Percentiles rank a stretch among this genome's conserved stretches.
Evolutionary conservation across 1,139 yeast genomes (phyloP).

Genomic region (Debaryomyces nepalensis): DNA sequence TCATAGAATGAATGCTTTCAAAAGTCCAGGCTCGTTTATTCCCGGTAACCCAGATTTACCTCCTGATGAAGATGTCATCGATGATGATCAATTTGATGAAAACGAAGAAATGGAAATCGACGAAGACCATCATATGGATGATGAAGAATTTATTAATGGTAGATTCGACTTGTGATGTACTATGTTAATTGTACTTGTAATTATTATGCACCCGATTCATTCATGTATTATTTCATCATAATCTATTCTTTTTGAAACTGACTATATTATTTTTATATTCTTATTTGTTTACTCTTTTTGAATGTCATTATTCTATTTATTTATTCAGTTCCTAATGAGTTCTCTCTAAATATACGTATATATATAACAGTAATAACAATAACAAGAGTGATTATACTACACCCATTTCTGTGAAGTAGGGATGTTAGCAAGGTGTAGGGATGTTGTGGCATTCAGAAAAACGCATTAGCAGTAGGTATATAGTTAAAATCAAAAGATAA

Average conservation of each 20-base stretch:
- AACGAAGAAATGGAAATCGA: conserved; percentile 57
- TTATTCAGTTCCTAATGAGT: conserved; percentile 12
- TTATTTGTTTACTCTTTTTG: conserved; percentile 9
- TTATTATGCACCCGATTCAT: conserved; percentile 3
- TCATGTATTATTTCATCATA: conserved; percentile 11
- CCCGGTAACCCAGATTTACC: conserved; percentile 81
- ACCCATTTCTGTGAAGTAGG: too few relatives aligned
- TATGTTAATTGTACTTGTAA: background rate
- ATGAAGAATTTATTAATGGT: conserved; percentile 86
- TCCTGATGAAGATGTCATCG: conserved; percentile 82
- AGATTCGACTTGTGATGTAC: conserved; percentile 70
- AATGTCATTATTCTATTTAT: conserved; percentile 10
- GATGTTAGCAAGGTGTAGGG: too few relatives aligned
- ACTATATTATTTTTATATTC: conserved; percentile 2
- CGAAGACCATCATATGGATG: conserved; percentile 50
- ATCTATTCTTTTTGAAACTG: background rate
- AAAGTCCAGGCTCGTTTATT: conserved; percentile 71
- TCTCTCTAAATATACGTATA: conserved; percentile 1
- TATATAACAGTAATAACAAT: background rate
- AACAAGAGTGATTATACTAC: too few relatives aligned
- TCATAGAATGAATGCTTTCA: conserved; percentile 51
- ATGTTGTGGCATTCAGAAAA: too few relatives aligned
- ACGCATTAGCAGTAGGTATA: too few relatives aligned
- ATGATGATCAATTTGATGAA: conserved; percentile 70
- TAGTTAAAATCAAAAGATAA: too few relatives aligned